Base-by-base conservation (phyloP, 1,284 basidiomycete genomes). In the Moniliophthora roreri region DNA sequence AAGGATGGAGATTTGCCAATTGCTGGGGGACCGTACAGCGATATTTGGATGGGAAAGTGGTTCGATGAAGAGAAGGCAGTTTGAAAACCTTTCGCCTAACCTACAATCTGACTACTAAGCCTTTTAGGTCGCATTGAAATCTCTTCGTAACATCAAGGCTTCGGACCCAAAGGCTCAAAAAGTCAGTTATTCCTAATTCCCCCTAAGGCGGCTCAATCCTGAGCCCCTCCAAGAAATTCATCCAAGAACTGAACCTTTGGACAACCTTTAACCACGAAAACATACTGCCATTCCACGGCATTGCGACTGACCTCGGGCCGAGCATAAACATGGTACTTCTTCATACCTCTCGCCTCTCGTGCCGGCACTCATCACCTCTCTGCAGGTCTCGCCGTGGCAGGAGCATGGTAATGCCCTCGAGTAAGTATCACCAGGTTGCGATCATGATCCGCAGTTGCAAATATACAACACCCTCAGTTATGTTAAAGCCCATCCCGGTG, bases 301-400 rank as follows among this genome's bases (percentile, higher is more conserved):
- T 84, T 47, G 75, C 80, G 2, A 80, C 78, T 7, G 71, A 82
- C 54, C 66, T 79, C 50, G 79, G 77, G 0, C 70, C 69, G 46
- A 69, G 73, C 44, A 66, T 82, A 44, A 71, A 79, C 58, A 78
- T 79, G 63, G 82, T 74, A 59, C 53, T 55, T 52, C 52, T 24
- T 18, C 9, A 28, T 26, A 23, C 40, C 16, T 56, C 34, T 18
- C n/a, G 32, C 18, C 46, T 20, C 10, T 51, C 15, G 21, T 41
- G 32, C 26, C n/a, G 16, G 4, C 15, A 16, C 3, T 48, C 24
- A 32, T 48, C 15, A 34, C n/a, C 13, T 16, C 40, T 4, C 37
- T 32, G 24, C 46, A 84, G 82, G 78, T 84, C 26, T 80, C 81
- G 8, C 77, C 80, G 4, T 84, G 82, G 82, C 79, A 81, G 65